Percentiles rank a stretch among this genome's conserved stretches.
phyloP scores from a whole-genome alignment of 2,329 filamentous ascomycete species.

The Lasiodiplodia theobromae region DNA sequence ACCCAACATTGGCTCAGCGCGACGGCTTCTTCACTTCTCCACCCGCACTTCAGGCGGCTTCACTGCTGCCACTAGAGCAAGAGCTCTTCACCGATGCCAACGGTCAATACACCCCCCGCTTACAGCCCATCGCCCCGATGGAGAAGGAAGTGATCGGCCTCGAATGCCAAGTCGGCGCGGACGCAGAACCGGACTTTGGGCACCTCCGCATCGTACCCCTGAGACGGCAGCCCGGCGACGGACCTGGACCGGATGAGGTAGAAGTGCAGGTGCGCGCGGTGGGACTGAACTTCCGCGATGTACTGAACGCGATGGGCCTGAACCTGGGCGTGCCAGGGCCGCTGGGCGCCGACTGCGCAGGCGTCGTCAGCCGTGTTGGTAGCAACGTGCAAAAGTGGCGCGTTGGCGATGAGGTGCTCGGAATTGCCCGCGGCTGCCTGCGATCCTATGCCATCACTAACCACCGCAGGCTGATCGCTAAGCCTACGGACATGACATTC shows the following conservation, averaged over 20 bases:
- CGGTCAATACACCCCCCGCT: not conserved
- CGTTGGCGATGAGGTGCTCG: slow-evolving; percentile 26
- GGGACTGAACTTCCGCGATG: not conserved
- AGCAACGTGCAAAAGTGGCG: not conserved
- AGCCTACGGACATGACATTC: slow-evolving; percentile 26
- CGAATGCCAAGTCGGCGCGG: not conserved
- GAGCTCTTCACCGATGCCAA: not conserved
- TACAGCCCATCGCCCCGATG: not conserved
- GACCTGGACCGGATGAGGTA: slow-evolving; percentile 32
- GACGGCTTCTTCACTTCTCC: not conserved
- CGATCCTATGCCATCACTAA: not conserved
- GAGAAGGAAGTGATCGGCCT: not conserved
- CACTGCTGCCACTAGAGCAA: not conserved
- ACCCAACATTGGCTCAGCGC: not conserved
- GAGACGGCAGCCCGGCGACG: not conserved
- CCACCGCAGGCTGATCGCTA: not conserved
- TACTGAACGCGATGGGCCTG: not conserved
- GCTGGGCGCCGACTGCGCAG: slow-evolving; percentile 32
- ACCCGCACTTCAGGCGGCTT: not conserved
- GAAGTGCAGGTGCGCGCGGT: slow-evolving; percentile 34
- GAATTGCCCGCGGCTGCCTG: not conserved
- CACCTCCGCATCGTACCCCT: not conserved
- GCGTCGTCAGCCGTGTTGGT: slow-evolving; percentile 34
- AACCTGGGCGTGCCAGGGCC: slow-evolving; percentile 29
- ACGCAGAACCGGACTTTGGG: not conserved